These are phyloP conservation scores for Xylariaceae sp. DNA, from an alignment of 2,329 filamentous ascomycete genomes.

Conservation along the genomic window DNA sequence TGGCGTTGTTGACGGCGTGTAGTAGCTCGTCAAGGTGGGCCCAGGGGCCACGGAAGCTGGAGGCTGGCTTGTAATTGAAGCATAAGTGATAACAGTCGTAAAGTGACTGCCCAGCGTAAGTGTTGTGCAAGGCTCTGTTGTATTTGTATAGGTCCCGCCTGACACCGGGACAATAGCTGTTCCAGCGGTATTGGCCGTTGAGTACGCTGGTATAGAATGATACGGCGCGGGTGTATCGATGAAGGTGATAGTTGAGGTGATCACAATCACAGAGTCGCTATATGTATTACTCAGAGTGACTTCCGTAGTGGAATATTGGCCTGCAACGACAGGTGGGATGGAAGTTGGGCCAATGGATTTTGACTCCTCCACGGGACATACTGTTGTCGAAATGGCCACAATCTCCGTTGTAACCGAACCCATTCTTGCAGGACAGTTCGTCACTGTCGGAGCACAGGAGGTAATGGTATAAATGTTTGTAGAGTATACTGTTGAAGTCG, in stretches of 20 bases:
- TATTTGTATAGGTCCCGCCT: conserved; percentile 6
- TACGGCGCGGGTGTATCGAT: conserved; percentile 22
- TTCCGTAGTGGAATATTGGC: conserved; percentile 1
- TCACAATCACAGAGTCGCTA: conserved; percentile 22
- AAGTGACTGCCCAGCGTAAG: conserved; percentile 26
- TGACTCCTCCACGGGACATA: conserved; percentile 25
- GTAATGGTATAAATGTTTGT: conserved; percentile 29
- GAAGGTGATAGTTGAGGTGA: conserved; percentile 26
- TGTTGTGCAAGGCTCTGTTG: conserved; percentile 21
- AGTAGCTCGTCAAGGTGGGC: conserved; percentile 19
- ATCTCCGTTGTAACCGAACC: conserved; percentile 26
- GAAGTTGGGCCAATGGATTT: conserved; percentile 2
- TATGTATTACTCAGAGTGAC: conserved; percentile 25
- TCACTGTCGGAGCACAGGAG: conserved; percentile 26
- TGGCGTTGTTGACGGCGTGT: conserved; percentile 12
- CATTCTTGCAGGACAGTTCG: conserved; percentile 23
- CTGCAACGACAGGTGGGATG: conserved; percentile 2
- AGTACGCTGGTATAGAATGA: conserved; percentile 7
- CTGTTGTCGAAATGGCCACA: conserved; percentile 28
- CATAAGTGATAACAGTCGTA: conserved; percentile 26
- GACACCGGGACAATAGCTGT: conserved; percentile 13
- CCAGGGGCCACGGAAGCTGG: conserved; percentile 18
- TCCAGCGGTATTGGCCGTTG: conserved; percentile 9
- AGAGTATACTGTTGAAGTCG: conserved; percentile 29
- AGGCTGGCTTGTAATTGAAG: conserved; percentile 17